Evolutionary conservation across 345 rosid species (phyloP), one percentile per base, ranked within the genome.

Genomic region (Arabidopsis thaliana): DNA sequence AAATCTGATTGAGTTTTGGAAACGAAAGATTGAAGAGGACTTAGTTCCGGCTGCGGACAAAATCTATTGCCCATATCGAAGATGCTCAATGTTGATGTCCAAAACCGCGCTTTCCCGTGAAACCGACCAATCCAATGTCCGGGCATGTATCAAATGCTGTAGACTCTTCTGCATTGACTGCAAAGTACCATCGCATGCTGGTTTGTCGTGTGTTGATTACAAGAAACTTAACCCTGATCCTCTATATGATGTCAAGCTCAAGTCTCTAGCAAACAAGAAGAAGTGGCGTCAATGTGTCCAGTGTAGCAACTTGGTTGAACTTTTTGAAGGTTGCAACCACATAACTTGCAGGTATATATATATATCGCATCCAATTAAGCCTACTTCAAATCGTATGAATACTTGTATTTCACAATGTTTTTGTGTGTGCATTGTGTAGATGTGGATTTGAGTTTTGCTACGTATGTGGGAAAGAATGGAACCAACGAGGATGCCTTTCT

Each of bases 41-140:
- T 83, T 82, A 0, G 81, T 93, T 69, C 86, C 91, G 10, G 80
- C 44, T 30, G 13, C 76, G 0, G 91, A 91, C 50, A 89, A 76
- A 73, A 59, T 91, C 71, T 93, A 89, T 37, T 93, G 97, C 74
- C 96, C 96, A 1, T 83, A 82, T 81, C 91, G 85, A 1, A 85
- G 50, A 65, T 90, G 97, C 82, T 91, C 91, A 1, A 83, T 79
- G 25, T 73, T 93, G 67, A 89, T 93, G 98, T 75, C 90, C 13
- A 85, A 68, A 80, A 75, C 52, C 14, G 86, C 82, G 81, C 74
- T 81, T 38, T 56, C 25, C 2, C 2, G 14, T 76, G 70, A 33
- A 37, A 12, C 42, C 34, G 55, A 28, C 11, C 40, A 24, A 33
- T 60, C 67, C 2, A 83, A 80, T 72, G 88, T 82, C 14, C 78